phyloP scores from a whole-genome alignment of 768 basidiomycete genomes.

The Rhodosporidiobolus odoratus region DNA sequence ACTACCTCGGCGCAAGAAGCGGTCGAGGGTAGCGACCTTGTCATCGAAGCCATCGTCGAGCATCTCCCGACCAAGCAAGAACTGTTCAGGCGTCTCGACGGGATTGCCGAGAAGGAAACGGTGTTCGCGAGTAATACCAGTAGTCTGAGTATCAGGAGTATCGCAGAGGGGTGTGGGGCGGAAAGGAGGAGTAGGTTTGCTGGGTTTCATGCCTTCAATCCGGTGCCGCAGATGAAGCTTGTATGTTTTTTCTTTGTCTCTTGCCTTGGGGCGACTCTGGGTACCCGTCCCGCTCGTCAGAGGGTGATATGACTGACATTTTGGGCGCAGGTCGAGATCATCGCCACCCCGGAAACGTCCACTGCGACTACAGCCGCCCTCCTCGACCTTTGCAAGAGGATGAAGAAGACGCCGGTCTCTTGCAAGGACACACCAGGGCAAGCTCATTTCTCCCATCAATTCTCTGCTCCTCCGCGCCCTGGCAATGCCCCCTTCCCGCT shows the following conservation, averaged over 20 bases:
- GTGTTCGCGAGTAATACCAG: slow-evolving; percentile 51
- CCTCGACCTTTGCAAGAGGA: slow-evolving; percentile 45
- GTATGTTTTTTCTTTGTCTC: background rate
- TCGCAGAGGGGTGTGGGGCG: slow-evolving; percentile 44
- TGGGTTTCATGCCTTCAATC: slow-evolving; percentile 50
- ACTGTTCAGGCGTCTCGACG: slow-evolving; percentile 48
- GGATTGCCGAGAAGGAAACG: slow-evolving; percentile 43
- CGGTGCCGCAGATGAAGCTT: slow-evolving; percentile 48
- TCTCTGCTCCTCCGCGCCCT: background rate
- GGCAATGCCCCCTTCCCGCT: background rate
- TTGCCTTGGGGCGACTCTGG: background rate
- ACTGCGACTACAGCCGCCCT: slow-evolving; percentile 46
- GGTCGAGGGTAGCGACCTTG: slow-evolving; percentile 47
- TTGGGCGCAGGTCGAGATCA: slow-evolving; percentile 47
- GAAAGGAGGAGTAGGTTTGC: slow-evolving; percentile 47
- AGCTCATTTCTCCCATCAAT: background rate
- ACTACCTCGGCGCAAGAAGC: slow-evolving; percentile 48
- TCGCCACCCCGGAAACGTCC: slow-evolving; percentile 47
- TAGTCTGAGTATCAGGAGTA: slow-evolving; percentile 47
- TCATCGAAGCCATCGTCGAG: slow-evolving; percentile 52
- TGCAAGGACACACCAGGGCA: slow-evolving; percentile 51
- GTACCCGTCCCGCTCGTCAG: background rate
- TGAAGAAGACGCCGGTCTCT: slow-evolving; percentile 49
- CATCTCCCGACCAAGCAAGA: slow-evolving; percentile 49
- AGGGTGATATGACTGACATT: too few relatives aligned